phyloP scores from a whole-genome alignment of 2,329 filamentous ascomycete species.

The Pestalotiopsis sp. region DNA sequence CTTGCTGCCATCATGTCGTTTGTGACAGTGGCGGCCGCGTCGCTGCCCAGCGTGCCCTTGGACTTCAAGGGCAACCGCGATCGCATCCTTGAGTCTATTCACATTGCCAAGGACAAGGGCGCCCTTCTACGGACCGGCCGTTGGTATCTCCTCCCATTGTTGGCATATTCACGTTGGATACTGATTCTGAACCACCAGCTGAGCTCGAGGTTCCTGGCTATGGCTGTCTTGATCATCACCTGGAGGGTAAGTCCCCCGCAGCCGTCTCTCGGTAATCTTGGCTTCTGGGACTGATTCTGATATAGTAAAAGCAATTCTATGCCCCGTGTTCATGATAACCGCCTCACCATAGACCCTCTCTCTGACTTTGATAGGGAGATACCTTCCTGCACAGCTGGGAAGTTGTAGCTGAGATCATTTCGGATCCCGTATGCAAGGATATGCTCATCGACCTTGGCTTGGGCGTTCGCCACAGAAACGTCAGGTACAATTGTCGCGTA shows the following conservation, averaged over 20 bases:
- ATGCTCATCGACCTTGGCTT: slow-evolving; percentile 67
- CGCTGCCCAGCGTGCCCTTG: not conserved
- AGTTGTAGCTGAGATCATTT: slow-evolving; percentile 60
- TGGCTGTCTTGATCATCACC: slow-evolving; percentile 67
- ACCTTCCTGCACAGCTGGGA: slow-evolving; percentile 63
- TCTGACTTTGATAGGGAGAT: slow-evolving; percentile 33
- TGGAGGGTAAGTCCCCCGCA: slow-evolving; percentile 38
- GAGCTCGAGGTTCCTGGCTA: slow-evolving; percentile 45
- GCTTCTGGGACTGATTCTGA: not conserved
- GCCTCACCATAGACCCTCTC: not conserved
- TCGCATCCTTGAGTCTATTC: slow-evolving; percentile 62
- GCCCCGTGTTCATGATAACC: not conserved
- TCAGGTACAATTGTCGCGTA: slow-evolving; percentile 67
- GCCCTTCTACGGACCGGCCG: slow-evolving; percentile 63
- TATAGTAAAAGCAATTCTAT: not conserved
- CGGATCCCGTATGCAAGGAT: slow-evolving; percentile 58
- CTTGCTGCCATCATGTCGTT: not conserved
- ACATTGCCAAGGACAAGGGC: slow-evolving; percentile 52
- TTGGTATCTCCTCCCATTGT: slow-evolving; percentile 34
- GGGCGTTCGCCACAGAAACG: slow-evolving; percentile 62
- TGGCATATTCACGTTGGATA: not conserved
- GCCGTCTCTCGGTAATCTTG: not conserved
- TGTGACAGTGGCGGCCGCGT: not conserved
- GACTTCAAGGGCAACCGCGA: slow-evolving; percentile 53
- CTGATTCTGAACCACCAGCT: not conserved